A percentile compares a stretch with the other conserved stretches of the same genome.
Conservation (phyloP, 1,284 basidiomycete genomes). For the Pholiota adiposa region DNA sequence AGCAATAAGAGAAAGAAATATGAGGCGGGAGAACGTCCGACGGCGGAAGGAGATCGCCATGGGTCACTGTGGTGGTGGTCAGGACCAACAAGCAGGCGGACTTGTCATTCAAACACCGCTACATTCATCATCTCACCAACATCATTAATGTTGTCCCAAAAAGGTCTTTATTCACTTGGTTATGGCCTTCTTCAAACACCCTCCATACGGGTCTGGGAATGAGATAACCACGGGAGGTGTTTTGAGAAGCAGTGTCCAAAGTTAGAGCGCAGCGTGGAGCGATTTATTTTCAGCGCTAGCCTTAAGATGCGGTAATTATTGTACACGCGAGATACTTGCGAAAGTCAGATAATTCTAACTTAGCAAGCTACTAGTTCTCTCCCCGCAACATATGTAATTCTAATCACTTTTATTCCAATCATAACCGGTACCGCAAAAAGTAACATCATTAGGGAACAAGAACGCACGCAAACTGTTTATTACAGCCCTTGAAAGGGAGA, state of each 20-base stretch:
- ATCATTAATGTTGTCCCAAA: not conserved
- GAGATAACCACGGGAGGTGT: too few relatives aligned
- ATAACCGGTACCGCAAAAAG: too few relatives aligned
- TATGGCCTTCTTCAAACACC: not conserved
- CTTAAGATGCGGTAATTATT: not conserved
- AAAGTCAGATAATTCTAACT: not conserved
- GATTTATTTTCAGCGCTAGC: too few relatives aligned
- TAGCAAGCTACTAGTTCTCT: not conserved
- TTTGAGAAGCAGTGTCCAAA: not conserved
- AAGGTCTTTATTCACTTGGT: not conserved
- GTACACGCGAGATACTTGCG: not conserved
- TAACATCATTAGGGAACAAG: too few relatives aligned
- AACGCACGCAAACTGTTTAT: too few relatives aligned
- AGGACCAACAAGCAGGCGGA: constrained; percentile 16
- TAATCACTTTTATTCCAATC: too few relatives aligned
- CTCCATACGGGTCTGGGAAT: not conserved
- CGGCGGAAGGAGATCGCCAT: constrained; percentile 41
- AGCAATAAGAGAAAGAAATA: constrained; percentile 34
- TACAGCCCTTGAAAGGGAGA: not conserved
- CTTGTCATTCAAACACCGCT: not conserved
- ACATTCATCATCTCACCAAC: not conserved
- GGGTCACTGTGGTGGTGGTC: constrained; percentile 22
- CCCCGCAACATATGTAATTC: not conserved
- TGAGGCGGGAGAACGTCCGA: constrained; percentile 42
- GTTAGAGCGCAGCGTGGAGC: too few relatives aligned